Conservation (phyloP, 371 early-diverging fungal genomes). For the Gilbertella persicaria region DNA sequence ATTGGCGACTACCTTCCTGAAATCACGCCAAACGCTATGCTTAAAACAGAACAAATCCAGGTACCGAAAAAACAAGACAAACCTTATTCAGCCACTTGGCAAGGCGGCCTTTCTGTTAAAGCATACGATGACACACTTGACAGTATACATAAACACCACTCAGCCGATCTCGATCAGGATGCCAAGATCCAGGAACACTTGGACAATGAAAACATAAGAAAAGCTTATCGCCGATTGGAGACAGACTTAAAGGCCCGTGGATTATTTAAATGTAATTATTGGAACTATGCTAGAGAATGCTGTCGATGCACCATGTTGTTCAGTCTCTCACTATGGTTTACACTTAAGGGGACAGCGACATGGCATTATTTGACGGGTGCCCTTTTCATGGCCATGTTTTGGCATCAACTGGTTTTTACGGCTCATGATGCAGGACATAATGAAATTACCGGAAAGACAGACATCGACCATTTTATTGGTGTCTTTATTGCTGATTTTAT, state of each 20-base stretch:
- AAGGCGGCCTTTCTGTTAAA: conserved; percentile 33
- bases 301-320: conserved; percentile 68
- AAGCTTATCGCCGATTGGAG: conserved; percentile 69
- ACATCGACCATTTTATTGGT: conserved; percentile 82
- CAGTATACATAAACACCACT: conserved; percentile 29
- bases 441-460: conserved; percentile 77
- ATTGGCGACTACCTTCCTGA: conserved; percentile 63
- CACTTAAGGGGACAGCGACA: conserved; percentile 61
- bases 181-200: conserved; percentile 20
- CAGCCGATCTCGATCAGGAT: conserved; percentile 20
- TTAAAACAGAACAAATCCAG: neutral
- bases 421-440: conserved; percentile 96
- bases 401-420: conserved; percentile 93
- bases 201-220: conserved; percentile 49
- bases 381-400: conserved; percentile 69
- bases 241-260: conserved; percentile 60
- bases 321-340: conserved; percentile 62
- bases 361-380: conserved; percentile 66
- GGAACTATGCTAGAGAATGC: conserved; percentile 75
- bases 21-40: neutral
- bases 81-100: conserved; percentile 27
- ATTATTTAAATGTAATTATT: conserved; percentile 74
- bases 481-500: conserved; percentile 78
- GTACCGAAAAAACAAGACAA: neutral
- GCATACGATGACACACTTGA: conserved; percentile 39